Base-by-base conservation (phyloP, 2,329 filamentous ascomycete genomes). In the Ophiostoma fasciatum region DNA sequence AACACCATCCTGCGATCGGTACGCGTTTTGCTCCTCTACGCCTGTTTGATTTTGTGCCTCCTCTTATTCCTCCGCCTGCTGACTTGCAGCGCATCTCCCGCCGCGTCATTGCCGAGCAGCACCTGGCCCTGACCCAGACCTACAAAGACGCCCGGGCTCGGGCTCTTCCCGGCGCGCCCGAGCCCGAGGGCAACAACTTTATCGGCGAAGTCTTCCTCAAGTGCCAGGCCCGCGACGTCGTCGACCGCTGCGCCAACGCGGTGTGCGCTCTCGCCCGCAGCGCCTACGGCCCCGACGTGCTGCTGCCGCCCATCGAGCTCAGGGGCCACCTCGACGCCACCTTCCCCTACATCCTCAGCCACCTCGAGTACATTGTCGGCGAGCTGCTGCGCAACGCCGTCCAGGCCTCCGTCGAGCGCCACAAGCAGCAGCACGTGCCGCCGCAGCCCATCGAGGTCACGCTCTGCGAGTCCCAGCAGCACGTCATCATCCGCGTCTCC, bases 331-430 rank as follows among this genome's bases (percentile, higher is more conserved):
- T 90, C 3, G 75, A 82, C 21, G 87, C 87, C 5, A 93, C 78
- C 22, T 98, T 98, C 51, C 90, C 92, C 2, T 98, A 94, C 51
- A 96, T 98, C 45, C 71, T 94, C 35, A 90, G 79, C 51, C 90
- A 96, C 54, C 71, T 98, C 35, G 88, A 98, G 59, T 98, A 98
- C 58, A 94, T 98, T 48, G 73, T 98, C 39, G 87, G 90, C 35
- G 90, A 98, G 60, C 74, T 98, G 17, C 66, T 98, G 18, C 78
- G 90, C 26, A 98, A 98, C 59, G 92, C 84, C 0, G 82, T 98
- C 13, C 87, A 96, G 57, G 87, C 87, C 15, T 77, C 90, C 26
- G 78, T 93, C 41, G 88, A 94, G 51, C 71, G 74, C 20, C 15
- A 6, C 14, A n/a, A 7, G 10, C 20, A 14, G 13, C 12, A 14